Conservation (phyloP, 768 basidiomycete species). For the Pulveroboletus frians region DNA sequence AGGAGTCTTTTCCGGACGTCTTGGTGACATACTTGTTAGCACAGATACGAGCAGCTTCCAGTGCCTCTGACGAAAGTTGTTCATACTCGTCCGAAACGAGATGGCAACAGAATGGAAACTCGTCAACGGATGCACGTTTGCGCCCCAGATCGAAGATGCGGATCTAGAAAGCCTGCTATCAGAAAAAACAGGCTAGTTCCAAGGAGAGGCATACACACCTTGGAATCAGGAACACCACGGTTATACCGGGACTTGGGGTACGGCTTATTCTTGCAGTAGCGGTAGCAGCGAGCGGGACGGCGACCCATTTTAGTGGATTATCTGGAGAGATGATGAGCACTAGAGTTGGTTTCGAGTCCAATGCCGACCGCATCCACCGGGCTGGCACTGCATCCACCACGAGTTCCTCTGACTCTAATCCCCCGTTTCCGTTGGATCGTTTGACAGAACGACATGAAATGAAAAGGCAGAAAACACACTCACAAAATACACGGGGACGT, state of each 20-base stretch:
- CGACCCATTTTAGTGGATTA: slow-evolving; percentile 67
- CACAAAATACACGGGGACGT: slow-evolving; percentile 21
- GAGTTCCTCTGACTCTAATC: neutral
- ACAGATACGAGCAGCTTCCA: slow-evolving; percentile 98
- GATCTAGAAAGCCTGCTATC: slow-evolving; percentile 49
- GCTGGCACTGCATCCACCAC: slow-evolving; percentile 12
- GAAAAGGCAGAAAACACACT: slow-evolving; percentile 3
- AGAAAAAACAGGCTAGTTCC: neutral
- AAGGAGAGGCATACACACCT: slow-evolving; percentile 41
- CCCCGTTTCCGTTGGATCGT: neutral
- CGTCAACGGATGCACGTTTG: slow-evolving; percentile 94
- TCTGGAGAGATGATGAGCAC: slow-evolving; percentile 13
- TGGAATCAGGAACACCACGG: slow-evolving; percentile 97
- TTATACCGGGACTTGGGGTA: slow-evolving; percentile 95
- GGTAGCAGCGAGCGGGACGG: slow-evolving; percentile 96
- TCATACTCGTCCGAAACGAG: slow-evolving; percentile 98
- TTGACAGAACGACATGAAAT: neutral
- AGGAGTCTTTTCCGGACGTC: slow-evolving; percentile 96
- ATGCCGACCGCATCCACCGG: slow-evolving; percentile 5
- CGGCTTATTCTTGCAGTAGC: slow-evolving; percentile 99
- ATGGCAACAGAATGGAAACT: slow-evolving; percentile 96
- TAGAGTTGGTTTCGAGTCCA: neutral
- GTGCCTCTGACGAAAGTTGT: slow-evolving; percentile 90
- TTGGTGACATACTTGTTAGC: slow-evolving; percentile 99
- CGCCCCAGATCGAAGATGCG: slow-evolving; percentile 94